A percentile compares a stretch with the other conserved stretches of the same genome.
phyloP scores from a whole-genome alignment of 352 stramenopile species.

The Phytophthora rubi region DNA sequence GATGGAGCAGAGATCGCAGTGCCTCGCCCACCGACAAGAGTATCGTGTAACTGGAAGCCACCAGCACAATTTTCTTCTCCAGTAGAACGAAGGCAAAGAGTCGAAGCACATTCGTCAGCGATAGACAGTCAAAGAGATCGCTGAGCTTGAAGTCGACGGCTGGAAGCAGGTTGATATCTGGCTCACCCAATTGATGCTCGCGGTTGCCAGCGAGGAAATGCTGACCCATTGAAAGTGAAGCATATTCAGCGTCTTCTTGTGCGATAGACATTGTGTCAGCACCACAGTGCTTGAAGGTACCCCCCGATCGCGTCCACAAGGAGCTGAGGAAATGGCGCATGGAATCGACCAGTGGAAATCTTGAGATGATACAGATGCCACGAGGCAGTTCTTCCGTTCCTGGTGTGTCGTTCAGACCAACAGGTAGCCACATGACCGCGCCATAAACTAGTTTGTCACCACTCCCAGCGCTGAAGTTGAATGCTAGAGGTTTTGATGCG shows the following conservation, averaged over 20 bases:
- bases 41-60: constrained; percentile 71
- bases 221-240: constrained; percentile 12
- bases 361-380: constrained; percentile 64
- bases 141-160: constrained; percentile 46
- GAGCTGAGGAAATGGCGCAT: constrained; percentile 48
- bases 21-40: constrained; percentile 65
- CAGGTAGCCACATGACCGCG: constrained; percentile 42
- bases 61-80: constrained; percentile 80
- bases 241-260: constrained; percentile 1
- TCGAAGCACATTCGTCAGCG: constrained; percentile 60
- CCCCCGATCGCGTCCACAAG: constrained; percentile 25
- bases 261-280: background rate
- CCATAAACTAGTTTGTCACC: constrained; percentile 48
- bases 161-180: constrained; percentile 5
- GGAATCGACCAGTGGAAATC: constrained; percentile 56
- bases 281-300: background rate
- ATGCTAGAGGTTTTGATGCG: constrained; percentile 37
- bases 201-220: constrained; percentile 1
- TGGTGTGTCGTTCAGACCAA: constrained; percentile 7
- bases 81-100: constrained; percentile 68
- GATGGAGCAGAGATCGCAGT: constrained; percentile 54
- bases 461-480: constrained; percentile 62
- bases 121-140: constrained; percentile 68
- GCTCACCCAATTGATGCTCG: background rate
- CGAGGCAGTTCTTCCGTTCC: background rate